Evolutionary conservation across 2,329 filamentous ascomycete species (phyloP), one percentile per base, ranked within the genome.

Genomic region (Monosporascus sp.): DNA sequence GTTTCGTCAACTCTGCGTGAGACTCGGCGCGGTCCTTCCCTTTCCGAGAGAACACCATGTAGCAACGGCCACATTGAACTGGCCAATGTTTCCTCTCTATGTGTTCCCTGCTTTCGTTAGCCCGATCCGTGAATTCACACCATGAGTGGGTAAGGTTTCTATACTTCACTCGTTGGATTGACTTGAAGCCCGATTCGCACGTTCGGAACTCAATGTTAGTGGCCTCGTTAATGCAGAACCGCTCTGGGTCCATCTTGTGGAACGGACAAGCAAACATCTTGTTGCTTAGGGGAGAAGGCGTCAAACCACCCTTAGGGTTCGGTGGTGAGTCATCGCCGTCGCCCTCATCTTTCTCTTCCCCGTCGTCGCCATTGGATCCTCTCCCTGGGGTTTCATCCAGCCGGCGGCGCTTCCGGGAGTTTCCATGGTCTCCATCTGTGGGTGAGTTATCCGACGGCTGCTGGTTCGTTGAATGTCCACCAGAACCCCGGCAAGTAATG

Each of bases 1-100:
- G 55, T 24, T 16, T 54, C 20, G 19, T 41, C 9, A 56, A 34
- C 19, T 56, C 55, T 6, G 48, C 44, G 7, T 54, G 26, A 26
- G 48, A 49, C 7, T 48, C 55, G 38, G 48, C 52, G 3, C 40
- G 24, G 7, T 44, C n/a, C 19, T 45, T 57, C 8, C 50, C 47
- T 9, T 49, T 54, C 2, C 16, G 43, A 3, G 52, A 57, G 14
- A 57, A 57, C 9, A 41, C 47, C 24, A 41, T 52, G n/a, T 27
- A 52, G 26, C 52, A 57, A 3, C 52, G 55, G 37, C 51, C 50
- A 17, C 55, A 57, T 36, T 57, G 52, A 47, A 57, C 55, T 2
- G 52, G 16, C 3, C 52, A 8, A 16, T 55, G 55, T 37, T 52
- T 57, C 16, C 55, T 51, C 31, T 57, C 52, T 24, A 55, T 52